Evolutionary conservation across 805 yeast genomes (phyloP).

Genomic region (Deakozyma indianensis): DNA sequence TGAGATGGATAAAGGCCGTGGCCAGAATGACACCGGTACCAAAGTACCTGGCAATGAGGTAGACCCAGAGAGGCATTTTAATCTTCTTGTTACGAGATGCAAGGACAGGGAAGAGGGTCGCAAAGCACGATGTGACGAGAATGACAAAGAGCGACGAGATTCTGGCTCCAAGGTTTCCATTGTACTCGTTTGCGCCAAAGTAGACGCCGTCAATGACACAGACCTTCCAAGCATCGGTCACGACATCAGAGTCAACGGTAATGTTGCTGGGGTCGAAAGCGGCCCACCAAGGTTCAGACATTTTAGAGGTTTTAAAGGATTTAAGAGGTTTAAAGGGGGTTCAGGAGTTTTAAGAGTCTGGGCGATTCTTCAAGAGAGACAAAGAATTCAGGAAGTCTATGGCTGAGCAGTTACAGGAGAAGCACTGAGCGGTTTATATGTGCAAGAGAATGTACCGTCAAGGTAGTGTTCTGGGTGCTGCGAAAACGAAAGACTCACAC

Average conservation of each 20-base stretch:
- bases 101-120: conserved; percentile 31
- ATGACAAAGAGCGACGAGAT: conserved; percentile 51
- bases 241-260: conserved; percentile 16
- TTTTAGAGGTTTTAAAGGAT: neutral
- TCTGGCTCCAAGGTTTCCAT: conserved; percentile 32
- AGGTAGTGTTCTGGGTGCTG: no score
- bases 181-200: conserved; percentile 27
- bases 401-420: no score
- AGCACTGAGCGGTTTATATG: no score
- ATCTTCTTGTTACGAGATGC: conserved; percentile 13
- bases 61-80: conserved; percentile 20
- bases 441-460: no score
- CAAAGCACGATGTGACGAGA: conserved; percentile 30
- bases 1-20: conserved; percentile 57
- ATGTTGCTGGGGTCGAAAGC: conserved; percentile 20
- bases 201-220: conserved; percentile 30
- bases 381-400: neutral
- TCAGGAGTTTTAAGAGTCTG: neutral
- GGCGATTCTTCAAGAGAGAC: no score
- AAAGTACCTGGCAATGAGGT: conserved; percentile 28
- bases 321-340: neutral
- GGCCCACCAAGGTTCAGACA: conserved; percentile 9
- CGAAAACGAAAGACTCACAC: no score
- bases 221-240: conserved; percentile 25
- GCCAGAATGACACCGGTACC: conserved; percentile 72